Percentiles rank a stretch among this genome's conserved stretches.
These are phyloP conservation scores for Mycosphaerelloides madeirae DNA, from an alignment of 2,329 filamentous ascomycete species.

Conservation along the genomic window DNA sequence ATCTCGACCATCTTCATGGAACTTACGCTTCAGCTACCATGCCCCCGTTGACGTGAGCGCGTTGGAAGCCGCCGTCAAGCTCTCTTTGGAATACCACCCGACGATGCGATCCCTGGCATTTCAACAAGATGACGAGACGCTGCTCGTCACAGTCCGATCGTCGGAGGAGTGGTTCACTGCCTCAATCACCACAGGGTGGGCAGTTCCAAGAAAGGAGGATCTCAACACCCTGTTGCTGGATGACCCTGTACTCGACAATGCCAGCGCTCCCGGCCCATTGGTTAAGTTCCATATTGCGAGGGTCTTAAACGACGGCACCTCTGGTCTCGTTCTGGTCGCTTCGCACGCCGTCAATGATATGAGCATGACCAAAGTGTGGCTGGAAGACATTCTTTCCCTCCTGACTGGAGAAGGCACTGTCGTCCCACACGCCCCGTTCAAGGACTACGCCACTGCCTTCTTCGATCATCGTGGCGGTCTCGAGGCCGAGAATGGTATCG, in stretches of 20 bases:
- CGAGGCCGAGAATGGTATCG: constrained; percentile 27
- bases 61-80: constrained; percentile 26
- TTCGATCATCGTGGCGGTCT: constrained; percentile 26
- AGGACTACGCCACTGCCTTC: constrained; percentile 31
- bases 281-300: constrained; percentile 28
- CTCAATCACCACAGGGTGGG: constrained; percentile 28
- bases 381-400: constrained; percentile 28
- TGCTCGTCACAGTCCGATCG: constrained; percentile 27
- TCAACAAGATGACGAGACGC: constrained; percentile 23
- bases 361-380: constrained; percentile 33
- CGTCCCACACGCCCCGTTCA: constrained; percentile 28
- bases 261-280: constrained; percentile 26
- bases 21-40: constrained; percentile 30
- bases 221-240: constrained; percentile 26
- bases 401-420: constrained; percentile 24
- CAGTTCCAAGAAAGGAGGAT: constrained; percentile 28
- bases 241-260: constrained; percentile 27
- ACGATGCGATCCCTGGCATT: constrained; percentile 29
- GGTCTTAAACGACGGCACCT: constrained; percentile 24
- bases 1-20: constrained; percentile 29
- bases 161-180: constrained; percentile 25
- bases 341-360: constrained; percentile 31
- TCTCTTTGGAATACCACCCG: constrained; percentile 27
- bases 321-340: constrained; percentile 27
- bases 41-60: constrained; percentile 18